phyloP scores from a whole-genome alignment of 225 moss, liverwort and hornwort species.

The Marchantia paleacea region DNA sequence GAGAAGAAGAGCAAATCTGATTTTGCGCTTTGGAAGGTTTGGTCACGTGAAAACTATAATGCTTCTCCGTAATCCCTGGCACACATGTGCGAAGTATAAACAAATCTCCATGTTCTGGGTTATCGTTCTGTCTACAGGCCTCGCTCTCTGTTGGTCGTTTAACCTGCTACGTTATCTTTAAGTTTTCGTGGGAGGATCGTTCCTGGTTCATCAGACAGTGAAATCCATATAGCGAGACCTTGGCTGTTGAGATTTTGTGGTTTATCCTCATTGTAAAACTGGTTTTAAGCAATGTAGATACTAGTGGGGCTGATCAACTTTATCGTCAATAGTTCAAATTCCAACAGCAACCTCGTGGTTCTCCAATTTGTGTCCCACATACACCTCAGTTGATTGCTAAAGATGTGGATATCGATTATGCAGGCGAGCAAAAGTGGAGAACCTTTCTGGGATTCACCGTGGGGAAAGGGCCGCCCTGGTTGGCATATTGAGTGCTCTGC shows the following conservation, averaged over 20 bases:
- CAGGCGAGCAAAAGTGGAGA: conserved; percentile 90
- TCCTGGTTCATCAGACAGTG: not conserved
- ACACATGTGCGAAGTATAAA: too few species aligned
- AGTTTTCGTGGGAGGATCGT: not conserved
- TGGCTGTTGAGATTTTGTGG: not conserved
- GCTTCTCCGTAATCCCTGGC: too few species aligned
- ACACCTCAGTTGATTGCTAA: too few species aligned
- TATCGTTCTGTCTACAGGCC: not conserved
- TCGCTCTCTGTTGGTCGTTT: not conserved
- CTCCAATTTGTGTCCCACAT: too few species aligned
- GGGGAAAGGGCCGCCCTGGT: conserved; percentile 90
- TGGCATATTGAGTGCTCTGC: conserved; percentile 99
- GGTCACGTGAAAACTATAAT: not conserved
- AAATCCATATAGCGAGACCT: not conserved
- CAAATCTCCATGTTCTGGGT: too few species aligned
- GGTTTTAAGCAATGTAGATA: too few species aligned
- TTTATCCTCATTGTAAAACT: not conserved
- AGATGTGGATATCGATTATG: not conserved
- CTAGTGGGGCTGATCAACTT: too few species aligned
- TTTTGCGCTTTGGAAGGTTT: conserved; percentile 97
- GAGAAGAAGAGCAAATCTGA: conserved; percentile 80
- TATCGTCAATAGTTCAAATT: not conserved
- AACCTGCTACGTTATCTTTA: not conserved
- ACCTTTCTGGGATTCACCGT: conserved; percentile 89
- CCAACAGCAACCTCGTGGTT: too few species aligned